Evolutionary conservation across 164 flowering plant species (phyloP).

Genomic region (Brasenia schreberi): DNA sequence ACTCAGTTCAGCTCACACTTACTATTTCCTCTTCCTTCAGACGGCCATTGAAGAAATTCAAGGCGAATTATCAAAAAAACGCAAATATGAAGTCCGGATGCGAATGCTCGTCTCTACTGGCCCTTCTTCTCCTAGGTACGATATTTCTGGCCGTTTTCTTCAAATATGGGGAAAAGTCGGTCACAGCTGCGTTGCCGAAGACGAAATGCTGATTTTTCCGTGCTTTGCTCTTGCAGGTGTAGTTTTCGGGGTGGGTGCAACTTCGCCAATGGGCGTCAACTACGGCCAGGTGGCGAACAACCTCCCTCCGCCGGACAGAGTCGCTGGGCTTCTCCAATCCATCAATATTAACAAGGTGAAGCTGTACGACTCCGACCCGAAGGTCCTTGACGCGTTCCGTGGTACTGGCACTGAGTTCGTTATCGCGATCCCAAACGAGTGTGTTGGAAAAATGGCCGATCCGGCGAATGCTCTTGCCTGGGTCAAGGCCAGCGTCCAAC

Average conservation of each 20-base stretch:
- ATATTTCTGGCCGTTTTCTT: not conserved
- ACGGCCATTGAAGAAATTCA: not conserved
- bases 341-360: slow-evolving; percentile 19
- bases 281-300: slow-evolving; percentile 28
- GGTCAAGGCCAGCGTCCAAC: slow-evolving; percentile 30
- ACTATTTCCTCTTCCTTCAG: too few relatives aligned
- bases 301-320: slow-evolving; percentile 19
- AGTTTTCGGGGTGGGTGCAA: not conserved
- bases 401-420: slow-evolving; percentile 30
- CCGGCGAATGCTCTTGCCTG: slow-evolving; percentile 21
- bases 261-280: slow-evolving; percentile 14
- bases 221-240: slow-evolving; percentile 7
- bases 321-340: slow-evolving; percentile 14
- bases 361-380: slow-evolving; percentile 25
- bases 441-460: slow-evolving; percentile 21
- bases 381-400: slow-evolving; percentile 27
- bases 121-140: slow-evolving; percentile 5
- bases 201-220: not conserved
- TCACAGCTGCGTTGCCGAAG: not conserved
- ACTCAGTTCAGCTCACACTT: too few relatives aligned
- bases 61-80: too few relatives aligned
- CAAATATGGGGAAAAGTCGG: not conserved
- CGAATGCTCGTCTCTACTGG: not conserved
- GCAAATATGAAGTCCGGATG: not conserved
- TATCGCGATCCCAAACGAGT: slow-evolving; percentile 30